These are phyloP conservation scores for Fusarium sp. DNA, from an alignment of 2,329 filamentous ascomycete species.

Conservation along the genomic window DNA sequence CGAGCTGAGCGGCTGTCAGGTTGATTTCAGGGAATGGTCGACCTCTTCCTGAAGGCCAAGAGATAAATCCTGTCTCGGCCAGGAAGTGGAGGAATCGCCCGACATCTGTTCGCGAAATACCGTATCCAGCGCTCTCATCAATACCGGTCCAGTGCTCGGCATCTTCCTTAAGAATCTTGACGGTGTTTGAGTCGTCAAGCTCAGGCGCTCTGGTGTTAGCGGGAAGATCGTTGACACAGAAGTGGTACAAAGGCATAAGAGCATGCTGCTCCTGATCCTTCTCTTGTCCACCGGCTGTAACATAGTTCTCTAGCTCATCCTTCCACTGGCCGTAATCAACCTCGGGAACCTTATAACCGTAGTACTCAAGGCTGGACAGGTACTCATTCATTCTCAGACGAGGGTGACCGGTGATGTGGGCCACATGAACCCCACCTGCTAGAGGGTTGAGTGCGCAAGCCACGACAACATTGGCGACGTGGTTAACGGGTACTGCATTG, in stretches of 20 bases:
- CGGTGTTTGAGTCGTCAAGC: conserved; percentile 63
- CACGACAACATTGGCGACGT: conserved; percentile 86
- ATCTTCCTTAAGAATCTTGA: conserved; percentile 71
- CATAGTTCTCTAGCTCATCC: conserved; percentile 50
- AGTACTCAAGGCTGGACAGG: conserved; percentile 74
- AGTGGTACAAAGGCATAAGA: conserved; percentile 27
- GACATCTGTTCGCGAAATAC: conserved; percentile 43
- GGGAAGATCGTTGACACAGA: conserved; percentile 23
- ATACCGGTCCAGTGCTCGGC: conserved; percentile 67
- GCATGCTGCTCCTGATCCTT: conserved; percentile 40
- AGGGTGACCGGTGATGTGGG: conserved; percentile 83
- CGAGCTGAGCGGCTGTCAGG: conserved; percentile 36
- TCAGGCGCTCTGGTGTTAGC: conserved; percentile 27
- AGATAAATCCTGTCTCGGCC: conserved; percentile 47
- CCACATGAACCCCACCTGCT: conserved; percentile 63
- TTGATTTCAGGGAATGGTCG: conserved; percentile 41
- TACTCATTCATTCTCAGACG: conserved; percentile 82
- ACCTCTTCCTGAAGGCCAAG: conserved; percentile 44
- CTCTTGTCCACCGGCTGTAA: conserved; percentile 22
- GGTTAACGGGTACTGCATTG: conserved; percentile 88
- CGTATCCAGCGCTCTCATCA: conserved; percentile 63
- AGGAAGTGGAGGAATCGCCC: conserved; percentile 46
- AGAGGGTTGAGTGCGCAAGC: conserved; percentile 74
- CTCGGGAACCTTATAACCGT: conserved; percentile 74
- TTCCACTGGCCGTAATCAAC: conserved; percentile 65